Evolutionary conservation across 257 asterid species (phyloP), one percentile per base, ranked within the genome.

Genomic region (Cynanchum wilfordii): DNA sequence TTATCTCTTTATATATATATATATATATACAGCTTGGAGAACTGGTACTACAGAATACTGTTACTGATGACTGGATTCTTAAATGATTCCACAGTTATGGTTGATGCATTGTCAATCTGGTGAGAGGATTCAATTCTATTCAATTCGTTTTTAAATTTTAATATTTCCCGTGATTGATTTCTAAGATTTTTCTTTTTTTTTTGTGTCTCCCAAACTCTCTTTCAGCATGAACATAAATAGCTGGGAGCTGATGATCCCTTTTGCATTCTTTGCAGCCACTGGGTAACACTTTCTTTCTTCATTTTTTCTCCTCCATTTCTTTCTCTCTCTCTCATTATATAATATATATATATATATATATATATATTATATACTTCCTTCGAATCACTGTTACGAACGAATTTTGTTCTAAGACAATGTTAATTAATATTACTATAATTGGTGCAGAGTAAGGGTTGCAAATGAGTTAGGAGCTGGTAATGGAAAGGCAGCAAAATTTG

Each of bases 391-490:
- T n/a, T n/a, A n/a, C n/a, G n/a, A n/a, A n/a, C n/a, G n/a, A n/a
- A 36, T 36, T 36, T 33, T 33, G 38, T 33, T 33, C 4, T 33
- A 33, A 0, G 42, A 38, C 5, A 38, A 6, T 38, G 42, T 38
- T 3, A 38, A 38, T 4, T 3, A 38, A 38, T 38, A 6, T 38
- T 38, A 38, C 42, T 38, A 38, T 38, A 4, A 24, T 38, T 58
- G 30, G 20, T 72, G 59, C 77, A 87, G 92, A 38, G 92, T 87
- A 12, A 73, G 92, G 45, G 89, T 85, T 66, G 88, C 92, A 36
- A 87, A 87, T 51, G 92, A 87, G 77, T 55, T 87, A 4, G 92
- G 92, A 7, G 88, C 86, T 27, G 89, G 88, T 51, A 85, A 82
- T 24, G 92, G 87, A 54, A 77, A 74, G 72, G 86, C 86, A 0